phyloP scores from a whole-genome alignment of 1,284 basidiomycete genomes.

The Veloporphyrellus conicus region DNA sequence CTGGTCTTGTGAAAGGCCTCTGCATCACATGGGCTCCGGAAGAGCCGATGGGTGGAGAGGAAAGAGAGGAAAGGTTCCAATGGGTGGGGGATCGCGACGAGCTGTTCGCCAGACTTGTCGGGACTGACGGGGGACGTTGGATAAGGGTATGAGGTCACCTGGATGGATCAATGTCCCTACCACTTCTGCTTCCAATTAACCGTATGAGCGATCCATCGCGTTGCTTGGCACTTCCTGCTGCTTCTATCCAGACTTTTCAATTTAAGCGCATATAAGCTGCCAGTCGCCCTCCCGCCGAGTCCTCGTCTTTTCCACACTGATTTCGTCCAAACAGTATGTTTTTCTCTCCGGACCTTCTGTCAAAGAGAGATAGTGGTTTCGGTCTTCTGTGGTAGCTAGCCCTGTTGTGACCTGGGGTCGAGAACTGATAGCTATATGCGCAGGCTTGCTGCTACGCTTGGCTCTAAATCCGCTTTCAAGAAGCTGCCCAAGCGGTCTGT shows the following conservation, averaged over 20 bases:
- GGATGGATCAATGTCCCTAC: constrained; percentile 7
- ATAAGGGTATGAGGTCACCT: constrained; percentile 28
- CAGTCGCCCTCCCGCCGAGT: background rate
- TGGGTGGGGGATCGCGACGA: constrained; percentile 63
- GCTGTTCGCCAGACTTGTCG: constrained; percentile 63
- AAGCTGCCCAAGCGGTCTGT: constrained; percentile 78
- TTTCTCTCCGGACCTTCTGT: constrained; percentile 68
- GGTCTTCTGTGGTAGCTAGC: constrained; percentile 66
- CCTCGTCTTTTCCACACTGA: background rate
- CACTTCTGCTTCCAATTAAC: constrained; percentile 11
- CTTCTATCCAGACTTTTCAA: background rate
- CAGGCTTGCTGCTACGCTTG: constrained; percentile 86
- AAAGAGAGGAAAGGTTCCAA: constrained; percentile 51
- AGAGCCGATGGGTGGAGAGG: constrained; percentile 24
- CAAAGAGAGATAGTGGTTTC: constrained; percentile 73
- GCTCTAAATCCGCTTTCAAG: constrained; percentile 78
- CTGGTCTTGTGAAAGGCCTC: constrained; percentile 50
- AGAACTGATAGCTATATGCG: constrained; percentile 14
- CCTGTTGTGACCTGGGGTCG: background rate
- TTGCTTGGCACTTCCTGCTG: background rate
- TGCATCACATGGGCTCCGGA: constrained; percentile 44
- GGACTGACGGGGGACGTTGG: constrained; percentile 42
- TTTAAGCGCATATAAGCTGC: background rate
- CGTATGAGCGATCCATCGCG: constrained; percentile 17
- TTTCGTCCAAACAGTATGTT: constrained; percentile 49